Evolutionary conservation across 495 filamentous ascomycete genomes (phyloP), one percentile per base, ranked within the genome.

Genomic region (Viridothelium virens): DNA sequence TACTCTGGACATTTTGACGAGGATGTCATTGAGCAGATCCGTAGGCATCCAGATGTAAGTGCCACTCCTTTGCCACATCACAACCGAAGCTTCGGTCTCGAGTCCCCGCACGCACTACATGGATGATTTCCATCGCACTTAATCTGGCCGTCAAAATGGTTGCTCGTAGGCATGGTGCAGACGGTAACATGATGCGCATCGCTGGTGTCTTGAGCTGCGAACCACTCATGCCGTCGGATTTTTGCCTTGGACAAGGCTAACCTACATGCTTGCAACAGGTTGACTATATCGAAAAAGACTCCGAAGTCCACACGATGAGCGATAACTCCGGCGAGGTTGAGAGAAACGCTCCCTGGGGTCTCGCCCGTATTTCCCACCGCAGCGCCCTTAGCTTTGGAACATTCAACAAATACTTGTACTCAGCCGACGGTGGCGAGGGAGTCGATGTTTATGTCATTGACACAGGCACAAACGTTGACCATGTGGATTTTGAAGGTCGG

Each of bases 391-490:
- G 83, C 73, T 97, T 97, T 77, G 88, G 89, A 68, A 91, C 85
- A 76, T 97, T 93, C 84, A 97, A 96, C 84, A 97, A 97, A 81
- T 99, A 97, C 79, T 83, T 97, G 14, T 97, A 93, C 75, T 85
- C 92, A 37, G 86, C 84, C 53, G 88, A 95, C 53, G 92, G 91
- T 74, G 95, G 95, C 75, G 92, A 97, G 80, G 95, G 95, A 78
- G 94, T 99, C 74, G 95, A 99, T 81, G 95, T 92, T 67, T 99
- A 99, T 76, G 89, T 97, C 65, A 96, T 99, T 76, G 95, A 99
- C 78, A 99, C 95, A 61, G 95, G 95, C 71, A 94, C 90, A 84
- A 95, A 96, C 83, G 72, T 84, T 67, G 84, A 92, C 9, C 95
- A 99, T 80, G 92, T 93, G 68, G 95, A 99, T 79, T 99, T 99